Evolutionary conservation across 75 land plant genomes (phyloP), one percentile per base, ranked within the genome.

Genomic region (Pinus tabuliformis): DNA sequence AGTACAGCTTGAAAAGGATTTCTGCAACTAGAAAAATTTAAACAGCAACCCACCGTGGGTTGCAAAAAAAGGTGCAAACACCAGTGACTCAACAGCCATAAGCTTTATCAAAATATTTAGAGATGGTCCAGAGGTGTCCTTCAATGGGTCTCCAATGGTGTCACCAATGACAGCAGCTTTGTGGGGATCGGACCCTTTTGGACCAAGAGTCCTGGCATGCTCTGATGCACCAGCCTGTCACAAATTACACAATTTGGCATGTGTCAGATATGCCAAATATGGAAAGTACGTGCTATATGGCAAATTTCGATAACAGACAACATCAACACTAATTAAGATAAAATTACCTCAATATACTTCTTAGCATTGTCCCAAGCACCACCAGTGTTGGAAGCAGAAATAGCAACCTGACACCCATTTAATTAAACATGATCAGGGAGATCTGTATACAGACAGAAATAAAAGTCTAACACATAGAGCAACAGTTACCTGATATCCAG

Each of bases 291-390:
- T 49, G 54, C 54, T 49, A 49, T 49, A 49, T 49, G 12, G 54
- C 54, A 49, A 49, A 49, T 49, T 9, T 49, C 13, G 3, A 49
- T 49, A 49, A 49, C 12, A 49, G 9, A 6, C 54, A 9, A 49
- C 11, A 49, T 49, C 54, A 9, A 49, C 54, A 49, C 54, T 49
- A 49, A 49, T 49, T 49, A 49, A 49, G 54, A 49, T 49, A 49
- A 49, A 49, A 9, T 70, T 76, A 89, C 93, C 92, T 92, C 95
- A 58, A 92, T 92, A 59, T 92, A 92, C 77, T 92, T 92, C 92
- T 92, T 92, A 60, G 95, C 95, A 75, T 92, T 88, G 77, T 92
- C 92, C 92, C 92, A 92, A 18, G 94, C 93, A 73, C 93, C 93
- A 73, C 89, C 93, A 21, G 93, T 89, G 85, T 89, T 91, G 64